A percentile compares a stretch with the other conserved stretches of the same genome.
Conservation (phyloP, 495 filamentous ascomycete genomes). For the Neohortaea acidophila region DNA sequence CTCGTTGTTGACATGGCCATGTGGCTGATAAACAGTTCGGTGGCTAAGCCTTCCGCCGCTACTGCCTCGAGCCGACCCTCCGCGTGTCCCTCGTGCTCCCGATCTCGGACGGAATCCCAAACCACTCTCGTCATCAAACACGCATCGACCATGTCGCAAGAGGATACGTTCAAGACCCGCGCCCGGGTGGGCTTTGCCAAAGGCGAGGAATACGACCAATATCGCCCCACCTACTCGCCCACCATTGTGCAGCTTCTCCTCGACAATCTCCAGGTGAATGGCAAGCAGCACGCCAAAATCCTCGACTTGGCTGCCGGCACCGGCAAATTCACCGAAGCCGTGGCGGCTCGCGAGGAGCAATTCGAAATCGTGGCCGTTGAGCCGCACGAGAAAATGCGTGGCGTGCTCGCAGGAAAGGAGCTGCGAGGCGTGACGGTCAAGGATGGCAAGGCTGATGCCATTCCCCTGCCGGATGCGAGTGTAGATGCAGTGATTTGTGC, state of each 20-base stretch:
- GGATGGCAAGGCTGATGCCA: conserved; percentile 39
- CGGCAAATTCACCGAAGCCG: conserved; percentile 48
- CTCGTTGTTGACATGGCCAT: no score
- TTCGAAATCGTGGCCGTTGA: conserved; percentile 47
- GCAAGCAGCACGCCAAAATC: conserved; percentile 30
- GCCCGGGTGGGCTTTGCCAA: conserved; percentile 37
- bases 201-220: conserved; percentile 40
- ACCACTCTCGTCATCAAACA: no score
- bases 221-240: conserved; percentile 46
- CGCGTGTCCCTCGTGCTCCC: no score
- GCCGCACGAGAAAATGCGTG: conserved; percentile 45
- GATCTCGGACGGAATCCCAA: no score
- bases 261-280: conserved; percentile 30
- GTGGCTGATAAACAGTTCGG: no score
- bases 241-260: conserved; percentile 41
- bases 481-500: conserved; percentile 48
- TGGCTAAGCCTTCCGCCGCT: no score
- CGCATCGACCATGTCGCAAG: no score
- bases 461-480: conserved; percentile 39
- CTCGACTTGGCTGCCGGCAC: conserved; percentile 51
- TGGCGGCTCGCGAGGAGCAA: conserved; percentile 35
- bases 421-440: conserved; percentile 34
- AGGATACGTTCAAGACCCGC: no score
- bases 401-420: conserved; percentile 37
- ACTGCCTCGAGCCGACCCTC: no score